Evolutionary conservation across 1,284 basidiomycete species (phyloP).

Genomic region (Garcileccinum viscosum): DNA sequence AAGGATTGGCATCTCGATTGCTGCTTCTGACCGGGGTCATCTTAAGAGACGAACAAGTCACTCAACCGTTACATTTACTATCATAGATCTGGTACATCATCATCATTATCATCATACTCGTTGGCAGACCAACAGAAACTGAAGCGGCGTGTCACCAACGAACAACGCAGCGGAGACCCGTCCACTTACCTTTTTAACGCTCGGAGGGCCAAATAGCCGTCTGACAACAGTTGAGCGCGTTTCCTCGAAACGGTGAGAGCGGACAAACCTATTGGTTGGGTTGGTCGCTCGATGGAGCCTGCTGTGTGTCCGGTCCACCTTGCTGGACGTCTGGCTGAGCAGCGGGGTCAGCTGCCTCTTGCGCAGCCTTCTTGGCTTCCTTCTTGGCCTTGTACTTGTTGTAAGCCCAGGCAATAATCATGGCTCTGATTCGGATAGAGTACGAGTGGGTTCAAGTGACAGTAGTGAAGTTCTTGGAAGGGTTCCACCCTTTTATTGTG

Average conservation of each 20-base stretch:
- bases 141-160: slow-evolving; percentile 19
- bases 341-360: neutral
- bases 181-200: slow-evolving; percentile 13
- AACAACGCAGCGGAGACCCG: neutral
- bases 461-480: neutral
- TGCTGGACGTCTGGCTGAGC: neutral
- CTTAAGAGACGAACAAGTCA: slow-evolving; percentile 24
- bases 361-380: slow-evolving; percentile 9
- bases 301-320: neutral
- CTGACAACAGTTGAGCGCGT: slow-evolving; percentile 1
- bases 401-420: slow-evolving; percentile 24
- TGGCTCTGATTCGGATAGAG: slow-evolving; percentile 8
- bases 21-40: slow-evolving; percentile 19
- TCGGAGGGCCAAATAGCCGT: neutral
- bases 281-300: slow-evolving; percentile 7
- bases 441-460: neutral
- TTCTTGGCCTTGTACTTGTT: slow-evolving; percentile 40
- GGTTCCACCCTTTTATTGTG: slow-evolving; percentile 17
- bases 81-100: neutral
- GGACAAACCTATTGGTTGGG: slow-evolving; percentile 21
- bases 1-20: slow-evolving; percentile 29
- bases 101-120: too few species aligned
- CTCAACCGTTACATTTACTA: slow-evolving; percentile 7
- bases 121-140: slow-evolving; percentile 1
- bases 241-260: neutral